Base-by-base conservation (phyloP, 1,284 basidiomycete genomes). In the Bjerkandera adusta region DNA sequence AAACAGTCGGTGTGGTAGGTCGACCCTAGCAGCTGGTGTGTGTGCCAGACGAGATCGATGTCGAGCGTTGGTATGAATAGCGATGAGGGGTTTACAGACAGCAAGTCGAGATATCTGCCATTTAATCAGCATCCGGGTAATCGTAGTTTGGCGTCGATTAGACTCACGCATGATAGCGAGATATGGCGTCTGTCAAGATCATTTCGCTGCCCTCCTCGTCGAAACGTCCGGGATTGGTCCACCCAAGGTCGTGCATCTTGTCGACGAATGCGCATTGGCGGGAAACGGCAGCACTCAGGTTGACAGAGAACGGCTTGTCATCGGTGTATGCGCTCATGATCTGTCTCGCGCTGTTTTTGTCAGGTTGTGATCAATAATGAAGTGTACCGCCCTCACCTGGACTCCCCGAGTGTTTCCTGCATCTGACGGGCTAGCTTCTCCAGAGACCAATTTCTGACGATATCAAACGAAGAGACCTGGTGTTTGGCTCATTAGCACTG, bases 81-180 rank as follows among this genome's bases (percentile, higher is more conserved):
- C 5, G 49, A 39, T 12, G 44, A 32, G 2, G 50, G 47, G 4
- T 47, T 36, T 3, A 50, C 45, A 4, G 41, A 47, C 52, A 56
- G 51, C 24, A 56, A 37, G 42, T 56, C 54, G 15, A 54, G 29
- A 43, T 54, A 56, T 16, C 54, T 56, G 29, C 72, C 7, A 75
- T 69, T 29, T n/a, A 16, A 15, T 34, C 12, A 22, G 16, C 8
- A 18, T 21, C 15, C n/a, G 15, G 27, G 29, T 11, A 3, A 16
- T 29, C 27, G 27, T 22, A 47, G 15, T 20, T 11, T 29, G 15
- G 10, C 7, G 35, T 5, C 34, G 3, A 16, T 18, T 2, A 41
- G 5, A 40, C 43, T 3, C 44, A 58, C 58, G 53, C 58, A 43
- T 58, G 57, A 26, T 60, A 60, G 29, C 58, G 36, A 4, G 57